Base-by-base conservation (phyloP, 129 eudicot genomes). In the Kitagawia praeruptora region DNA sequence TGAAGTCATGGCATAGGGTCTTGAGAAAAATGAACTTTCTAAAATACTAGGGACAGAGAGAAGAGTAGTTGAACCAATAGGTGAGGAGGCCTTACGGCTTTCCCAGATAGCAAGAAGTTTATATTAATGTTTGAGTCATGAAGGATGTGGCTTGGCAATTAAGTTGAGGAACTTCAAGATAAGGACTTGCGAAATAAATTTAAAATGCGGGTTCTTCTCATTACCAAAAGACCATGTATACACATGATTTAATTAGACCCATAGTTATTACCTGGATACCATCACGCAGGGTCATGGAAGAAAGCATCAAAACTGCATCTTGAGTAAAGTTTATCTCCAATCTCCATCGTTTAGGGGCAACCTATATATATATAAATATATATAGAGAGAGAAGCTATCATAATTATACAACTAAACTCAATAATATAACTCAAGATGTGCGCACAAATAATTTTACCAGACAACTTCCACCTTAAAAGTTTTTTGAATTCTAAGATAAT, bases 241-340 rank as follows among this genome's bases (percentile, higher is more conserved):
- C 69, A 61, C 69, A 61, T 69, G 75, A 25, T 10, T 58, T 51
- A 56, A 23, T 14, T 76, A 47, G 49, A 41, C 34, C 45, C 5
- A 78, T 15, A 58, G 9, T 58, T 9, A 23, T 58, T 85, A 92
- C 99, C 97, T 95, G 97, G 70, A 95, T 87, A 75, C 96, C 97
- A 81, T 95, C 96, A 45, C 93, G 97, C 81, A 92, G 79, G 79
- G 87, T 95, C 94, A 92, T 90, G 4, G 97, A 95, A 77, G 99
- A 95, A 85, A 95, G 97, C 97, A 95, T 95, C 88, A 95, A 80
- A 5, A 90, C 92, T 15, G 97, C 99, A 87, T 95, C 93, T 83
- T 95, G 99, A 87, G 88, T 92, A 80, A 88, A 87, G 80, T 95
- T 95, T 42, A 95, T 90, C 85, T 95, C 99, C 86, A 92, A 78